Evolutionary conservation across 164 flowering plant genomes (phyloP), one percentile per base, ranked within the genome.

Genomic region (Annona cherimola): DNA sequence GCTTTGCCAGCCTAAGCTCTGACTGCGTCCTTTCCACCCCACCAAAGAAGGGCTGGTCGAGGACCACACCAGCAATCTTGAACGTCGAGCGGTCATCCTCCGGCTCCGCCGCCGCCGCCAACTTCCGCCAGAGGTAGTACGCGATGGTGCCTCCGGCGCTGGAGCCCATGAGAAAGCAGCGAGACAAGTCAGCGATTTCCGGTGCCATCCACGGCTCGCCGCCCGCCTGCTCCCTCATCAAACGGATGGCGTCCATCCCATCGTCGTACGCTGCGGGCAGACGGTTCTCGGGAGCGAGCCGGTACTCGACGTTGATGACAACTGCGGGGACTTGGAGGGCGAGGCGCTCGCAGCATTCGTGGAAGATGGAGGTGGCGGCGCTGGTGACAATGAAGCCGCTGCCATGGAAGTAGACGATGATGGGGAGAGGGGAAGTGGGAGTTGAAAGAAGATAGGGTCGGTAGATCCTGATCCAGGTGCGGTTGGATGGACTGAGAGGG

Each of bases 371-470:
- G 1, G 85, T 78, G 76, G 70, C 78, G 70, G 88, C 84, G 67
- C 86, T 84, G 45, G 74, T 82, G 35, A 81, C 0, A 74, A 79
- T 74, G 69, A 88, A 88, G 19, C 75, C 88, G 5, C 92, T 85
- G 42, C 88, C 89, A n/a, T 82, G 93, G 82, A 77, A 80, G 79
- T 84, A 85, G 73, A 85, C 71, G 42, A 87, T 63, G 70, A 85
- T 68, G 63, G 90, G 86, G 74, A 72, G 69, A 44, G n/a, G 35
- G 4, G 45, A 35, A 18, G 5, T 45, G 1, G 19, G 43, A 62
- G 5, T 12, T 50, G 3, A 18, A n/a, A n/a, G n/a, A 18, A 20
- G 5, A 5, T 16, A 57, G 3, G 74, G 74, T 6, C 42, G 43
- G 69, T 11, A 72, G 68, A 72, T 66, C 4, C 74, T 68, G 68